phyloP scores from a whole-genome alignment of 225 moss, liverwort and hornwort genomes.

The Bryum argenteum region DNA sequence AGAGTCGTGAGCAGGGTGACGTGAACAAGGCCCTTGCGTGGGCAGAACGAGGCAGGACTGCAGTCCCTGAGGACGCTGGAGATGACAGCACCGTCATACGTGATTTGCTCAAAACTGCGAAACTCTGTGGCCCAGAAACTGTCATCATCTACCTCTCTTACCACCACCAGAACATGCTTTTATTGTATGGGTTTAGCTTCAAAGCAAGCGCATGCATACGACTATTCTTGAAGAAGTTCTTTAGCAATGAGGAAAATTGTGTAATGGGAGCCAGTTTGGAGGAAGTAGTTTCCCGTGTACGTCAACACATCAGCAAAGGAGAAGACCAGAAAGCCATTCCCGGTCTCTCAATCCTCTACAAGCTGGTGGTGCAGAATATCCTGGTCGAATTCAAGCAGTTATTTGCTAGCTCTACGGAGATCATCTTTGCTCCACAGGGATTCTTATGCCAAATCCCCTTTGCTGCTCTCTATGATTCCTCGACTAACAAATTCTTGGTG shows the following conservation, averaged over 20 bases:
- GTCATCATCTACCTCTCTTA: constrained; percentile 27
- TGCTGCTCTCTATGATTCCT: constrained; percentile 25
- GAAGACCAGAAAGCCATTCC: constrained; percentile 19
- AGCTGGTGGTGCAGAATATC: constrained; percentile 26
- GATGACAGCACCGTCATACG: not conserved
- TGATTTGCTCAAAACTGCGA: constrained; percentile 19
- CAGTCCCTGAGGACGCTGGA: too few species aligned
- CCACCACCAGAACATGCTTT: constrained; percentile 23
- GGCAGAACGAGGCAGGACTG: constrained; percentile 25
- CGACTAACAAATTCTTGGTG: constrained; percentile 18
- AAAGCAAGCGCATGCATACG: constrained; percentile 1
- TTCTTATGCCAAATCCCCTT: constrained; percentile 33
- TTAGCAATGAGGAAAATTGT: constrained; percentile 22
- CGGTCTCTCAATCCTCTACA: constrained; percentile 36
- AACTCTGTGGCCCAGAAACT: constrained; percentile 18
- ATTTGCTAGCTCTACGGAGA: constrained; percentile 19
- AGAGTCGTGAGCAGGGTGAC: constrained; percentile 19
- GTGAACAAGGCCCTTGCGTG: constrained; percentile 30
- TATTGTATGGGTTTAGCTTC: constrained; percentile 30
- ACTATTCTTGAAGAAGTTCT: constrained; percentile 27
- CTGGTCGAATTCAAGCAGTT: constrained; percentile 18
- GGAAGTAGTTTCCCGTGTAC: constrained; percentile 27
- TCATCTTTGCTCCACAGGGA: constrained; percentile 37
- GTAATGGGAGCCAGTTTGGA: constrained; percentile 28
- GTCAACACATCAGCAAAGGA: constrained; percentile 17